Percentiles rank a stretch among this genome's conserved stretches.
Conservation (phyloP, 257 asterid genomes). For the Gentiana macrophylla region DNA sequence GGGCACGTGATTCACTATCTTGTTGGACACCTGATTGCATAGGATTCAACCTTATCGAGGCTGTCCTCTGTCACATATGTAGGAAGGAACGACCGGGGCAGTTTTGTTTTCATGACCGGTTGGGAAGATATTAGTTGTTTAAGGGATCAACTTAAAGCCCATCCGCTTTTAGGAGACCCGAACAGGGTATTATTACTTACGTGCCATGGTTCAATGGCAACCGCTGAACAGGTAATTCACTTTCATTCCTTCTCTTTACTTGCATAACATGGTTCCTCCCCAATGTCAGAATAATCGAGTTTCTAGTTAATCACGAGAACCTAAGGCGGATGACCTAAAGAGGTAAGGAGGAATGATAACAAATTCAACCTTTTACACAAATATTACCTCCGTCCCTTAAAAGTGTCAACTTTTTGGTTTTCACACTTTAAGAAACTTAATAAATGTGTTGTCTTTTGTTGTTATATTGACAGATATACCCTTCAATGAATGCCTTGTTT, state of each 20-base stretch:
- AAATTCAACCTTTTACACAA: no score
- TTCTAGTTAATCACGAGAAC: no score
- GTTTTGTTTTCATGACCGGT: constrained; percentile 98
- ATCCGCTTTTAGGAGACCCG: constrained; percentile 96
- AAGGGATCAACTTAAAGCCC: constrained; percentile 94
- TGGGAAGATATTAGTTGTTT: constrained; percentile 99
- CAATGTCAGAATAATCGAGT: no score
- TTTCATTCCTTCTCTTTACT: constrained; percentile 2
- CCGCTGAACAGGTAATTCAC: constrained; percentile 70
- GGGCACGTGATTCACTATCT: constrained; percentile 78
- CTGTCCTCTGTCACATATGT: constrained; percentile 85
- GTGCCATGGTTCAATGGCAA: constrained; percentile 98
- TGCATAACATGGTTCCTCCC: no score
- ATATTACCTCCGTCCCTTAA: no score
- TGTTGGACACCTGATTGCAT: constrained; percentile 84
- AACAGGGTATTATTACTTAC: constrained; percentile 85
- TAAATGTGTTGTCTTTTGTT: no score
- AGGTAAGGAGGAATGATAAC: no score
- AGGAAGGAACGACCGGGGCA: constrained; percentile 93
- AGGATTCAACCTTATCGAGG: constrained; percentile 97
- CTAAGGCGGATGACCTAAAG: no score
- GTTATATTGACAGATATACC: no score
- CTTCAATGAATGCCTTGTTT: no score
- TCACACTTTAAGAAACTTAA: no score
- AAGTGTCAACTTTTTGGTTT: no score